Base-by-base conservation (phyloP, 164 flowering plant genomes). In the Chimonanthus praecox region DNA sequence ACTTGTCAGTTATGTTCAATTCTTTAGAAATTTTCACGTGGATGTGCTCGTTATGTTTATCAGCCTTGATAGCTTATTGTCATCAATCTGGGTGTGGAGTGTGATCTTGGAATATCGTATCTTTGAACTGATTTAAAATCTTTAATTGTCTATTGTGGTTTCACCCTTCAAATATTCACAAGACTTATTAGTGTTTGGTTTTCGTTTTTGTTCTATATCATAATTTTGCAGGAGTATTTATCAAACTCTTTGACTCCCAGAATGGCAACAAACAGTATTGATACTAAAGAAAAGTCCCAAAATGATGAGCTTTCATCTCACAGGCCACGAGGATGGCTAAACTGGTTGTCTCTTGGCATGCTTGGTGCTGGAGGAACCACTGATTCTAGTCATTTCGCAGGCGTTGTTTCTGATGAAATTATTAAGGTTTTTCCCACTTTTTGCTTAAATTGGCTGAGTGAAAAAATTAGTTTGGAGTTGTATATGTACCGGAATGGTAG, bases 291-390 rank as follows among this genome's bases (percentile, higher is more conserved):
- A 54, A 90, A 83, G 78, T 83, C 80, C 16, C 78, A 70, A 64
- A 85, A 73, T 79, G 93, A 88, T 81, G 94, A 87, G n/a, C 81
- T 64, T 16, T 71, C 82, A 49, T 67, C 85, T 11, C 72, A 81
- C 68, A 84, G 80, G 80, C 82, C 90, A n/a, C 89, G 90, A 72
- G 98, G 99, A 76, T 93, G 97, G 98, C 73, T 92, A 74, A 92
- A 92, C 74, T 95, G 99, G 99, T 76, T 95, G 61, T 91, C 98
- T 43, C 92, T 83, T 72, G 99, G 99, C 71, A 89, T 95, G 94
- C 94, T 95, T 83, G 98, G 98, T 82, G 98, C 98, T 78, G 97
- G 94, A 21, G 99, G 97, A 68, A 91, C 98, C 63, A 92, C 84
- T 71, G 94, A 90, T 79, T 91, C 92, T 68, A 78, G 88, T 69